phyloP scores from a whole-genome alignment of 169 alveolate species.

The Plasmodium knowlesi region DNA sequence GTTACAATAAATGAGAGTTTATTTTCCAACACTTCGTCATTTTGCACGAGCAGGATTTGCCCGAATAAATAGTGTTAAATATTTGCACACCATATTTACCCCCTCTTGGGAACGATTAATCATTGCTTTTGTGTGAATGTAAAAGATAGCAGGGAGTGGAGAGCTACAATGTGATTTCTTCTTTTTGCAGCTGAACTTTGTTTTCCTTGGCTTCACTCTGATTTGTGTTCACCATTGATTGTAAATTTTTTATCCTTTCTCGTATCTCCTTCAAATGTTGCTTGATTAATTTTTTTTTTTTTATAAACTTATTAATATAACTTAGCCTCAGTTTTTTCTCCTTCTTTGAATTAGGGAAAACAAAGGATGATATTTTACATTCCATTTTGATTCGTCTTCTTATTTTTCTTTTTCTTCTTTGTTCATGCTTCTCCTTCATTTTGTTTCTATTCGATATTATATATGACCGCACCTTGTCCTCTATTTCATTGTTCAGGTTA shows the following conservation, averaged over 20 bases:
- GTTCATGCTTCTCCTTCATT: slow-evolving; percentile 21
- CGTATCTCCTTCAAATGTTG: slow-evolving; percentile 40
- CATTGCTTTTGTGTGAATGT: neutral
- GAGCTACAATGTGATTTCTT: neutral
- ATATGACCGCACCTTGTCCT: slow-evolving; percentile 46
- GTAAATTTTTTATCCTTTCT: slow-evolving; percentile 8
- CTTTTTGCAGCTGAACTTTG: neutral
- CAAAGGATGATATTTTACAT: slow-evolving; percentile 50
- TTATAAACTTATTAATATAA: slow-evolving; percentile 42
- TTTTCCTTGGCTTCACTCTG: neutral
- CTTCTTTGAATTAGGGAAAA: slow-evolving; percentile 64
- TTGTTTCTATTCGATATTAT: slow-evolving; percentile 30
- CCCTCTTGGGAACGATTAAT: neutral
- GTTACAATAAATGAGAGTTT: neutral
- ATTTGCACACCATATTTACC: neutral
- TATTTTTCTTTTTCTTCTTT: slow-evolving; percentile 51
- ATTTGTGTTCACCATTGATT: neutral
- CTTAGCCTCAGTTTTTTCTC: slow-evolving; percentile 64
- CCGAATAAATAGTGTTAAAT: neutral
- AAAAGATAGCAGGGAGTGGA: neutral
- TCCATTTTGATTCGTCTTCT: slow-evolving; percentile 73
- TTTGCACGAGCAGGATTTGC: neutral
- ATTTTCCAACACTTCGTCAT: neutral
- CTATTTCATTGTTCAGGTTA: slow-evolving; percentile 32
- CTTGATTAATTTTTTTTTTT: slow-evolving; percentile 39